A percentile compares a stretch with the other conserved stretches of the same genome.
phyloP scores from a whole-genome alignment of 2,329 filamentous ascomycete species.

The Alternaria hordeiaustralica region DNA sequence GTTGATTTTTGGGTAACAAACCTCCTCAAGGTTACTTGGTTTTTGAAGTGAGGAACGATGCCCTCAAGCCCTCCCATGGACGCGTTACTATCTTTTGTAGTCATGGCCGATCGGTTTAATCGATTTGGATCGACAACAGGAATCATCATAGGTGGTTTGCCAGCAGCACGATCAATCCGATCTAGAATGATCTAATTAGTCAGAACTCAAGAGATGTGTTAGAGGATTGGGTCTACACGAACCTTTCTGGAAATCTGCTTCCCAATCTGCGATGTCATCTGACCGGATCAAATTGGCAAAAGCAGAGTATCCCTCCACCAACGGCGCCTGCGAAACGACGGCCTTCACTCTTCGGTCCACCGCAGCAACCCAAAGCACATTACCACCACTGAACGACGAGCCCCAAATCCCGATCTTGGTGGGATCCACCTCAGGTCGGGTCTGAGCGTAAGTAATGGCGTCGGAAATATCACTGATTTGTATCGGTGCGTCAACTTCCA shows the following conservation, averaged over 20 bases:
- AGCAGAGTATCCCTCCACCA: background rate
- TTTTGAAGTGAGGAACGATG: background rate
- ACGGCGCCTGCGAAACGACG: background rate
- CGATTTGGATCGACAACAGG: background rate
- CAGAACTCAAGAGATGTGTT: background rate
- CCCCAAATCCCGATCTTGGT: slow-evolving; percentile 6
- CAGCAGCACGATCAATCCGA: background rate
- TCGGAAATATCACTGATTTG: background rate
- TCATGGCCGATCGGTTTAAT: background rate
- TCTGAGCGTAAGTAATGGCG: slow-evolving; percentile 1
- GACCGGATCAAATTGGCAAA: background rate
- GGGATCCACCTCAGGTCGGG: background rate
- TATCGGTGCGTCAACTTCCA: background rate
- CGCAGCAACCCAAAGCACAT: slow-evolving; percentile 1
- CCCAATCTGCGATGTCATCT: background rate
- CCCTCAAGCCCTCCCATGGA: background rate
- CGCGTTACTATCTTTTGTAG: background rate
- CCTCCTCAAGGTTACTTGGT: background rate
- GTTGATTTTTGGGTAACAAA: background rate
- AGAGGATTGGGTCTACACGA: background rate
- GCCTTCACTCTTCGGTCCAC: slow-evolving; percentile 10
- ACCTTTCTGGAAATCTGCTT: background rate
- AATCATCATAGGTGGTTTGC: background rate
- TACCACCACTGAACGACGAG: background rate
- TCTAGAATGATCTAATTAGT: background rate